Evolutionary conservation across 495 filamentous ascomycete genomes (phyloP), one percentile per base, ranked within the genome.

Genomic region (Hyaloscypha variabilis): DNA sequence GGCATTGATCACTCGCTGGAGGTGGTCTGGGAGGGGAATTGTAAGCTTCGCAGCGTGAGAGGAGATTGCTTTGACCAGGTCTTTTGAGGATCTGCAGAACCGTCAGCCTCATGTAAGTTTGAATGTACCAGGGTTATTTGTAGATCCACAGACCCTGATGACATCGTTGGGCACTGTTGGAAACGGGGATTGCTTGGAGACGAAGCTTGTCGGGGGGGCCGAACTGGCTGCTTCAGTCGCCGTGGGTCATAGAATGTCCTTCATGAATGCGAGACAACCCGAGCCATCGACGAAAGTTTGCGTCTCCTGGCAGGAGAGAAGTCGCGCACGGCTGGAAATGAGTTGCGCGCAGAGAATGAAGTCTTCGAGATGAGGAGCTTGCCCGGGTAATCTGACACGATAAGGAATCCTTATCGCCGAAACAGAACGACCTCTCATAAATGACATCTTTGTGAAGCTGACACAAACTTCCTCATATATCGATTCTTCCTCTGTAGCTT

Each of bases 11-110:
- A 85, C 76, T 34, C 78, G 73, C 63, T 81, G 69, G 56, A 90
- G 75, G 57, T 87, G 84, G 64, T 86, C 77, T 30, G 90, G 86
- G n/a, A 92, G 79, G 19, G 88, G 87, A 14, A 85, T 78, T 3
- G 73, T 61, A 8, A 73, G 65, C 17, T 69, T 80, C 34, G 86
- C 73, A 71, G 66, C 69, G 60, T 78, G 79, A 17, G 39, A 46
- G 39, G 39, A 46, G 60, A 92, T 77, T 53, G 83, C 83, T 73
- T 83, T 88, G 67, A 80, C 72, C 68, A 87, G 81, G 70, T 91
- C 88, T 72, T 83, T 90, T 30, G 87, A 71, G 4, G 83, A 78
- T 70, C 85, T 86, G 74, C 67, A 51, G 39, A 30, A 10, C 49
- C 53, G 56, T 66, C 29, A 66, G 68, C 39, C 39, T 46, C 19